Evolutionary conservation across 306 rosid species (phyloP), one percentile per base, ranked within the genome.

Genomic region (Dryas drummondii): DNA sequence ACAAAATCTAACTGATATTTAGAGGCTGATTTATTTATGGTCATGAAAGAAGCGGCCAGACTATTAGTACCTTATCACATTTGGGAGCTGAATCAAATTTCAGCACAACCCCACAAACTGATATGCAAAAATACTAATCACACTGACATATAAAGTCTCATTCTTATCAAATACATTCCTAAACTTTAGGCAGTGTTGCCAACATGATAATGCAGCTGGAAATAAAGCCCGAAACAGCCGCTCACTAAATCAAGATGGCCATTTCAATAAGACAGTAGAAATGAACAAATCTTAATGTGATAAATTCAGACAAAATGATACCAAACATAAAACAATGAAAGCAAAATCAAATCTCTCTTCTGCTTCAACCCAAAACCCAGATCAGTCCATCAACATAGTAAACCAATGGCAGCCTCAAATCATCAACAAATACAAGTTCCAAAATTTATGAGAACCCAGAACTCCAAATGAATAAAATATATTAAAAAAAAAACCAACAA

Each of bases 351-450:
- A 63, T 54, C 55, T 15, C 22, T 81, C 53, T 66, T 57, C 73
- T 44, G 52, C 74, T 65, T 75, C 88, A 32, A 58, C 79, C 81
- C 57, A 48, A 84, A 32, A 68, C 82, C 68, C 79, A 85, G 91
- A 85, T 84, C 87, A 87, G 81, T 73, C 69, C 74, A 65, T 62
- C 69, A 17, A 76, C 4, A 67, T 64, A 32, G 49, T 12, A 71
- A 56, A 75, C 62, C 68, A 79, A 66, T 22, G 15, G 62, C 58
- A 68, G 59, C 87, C 52, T 47, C 19, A 63, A 76, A 66, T 32
- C 15, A 71, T 57, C n/a, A 48, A 51, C 49, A n/a, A 54, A 63
- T 32, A 22, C 42, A 49, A 48, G 44, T 69, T 57, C 42, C 72
- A 52, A 22, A 22, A 22, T 22, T 22, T 22, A 22, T 22, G 13